These are phyloP conservation scores for Citrullus mucosospermus DNA, from an alignment of 306 rosid species.

Conservation along the genomic window DNA sequence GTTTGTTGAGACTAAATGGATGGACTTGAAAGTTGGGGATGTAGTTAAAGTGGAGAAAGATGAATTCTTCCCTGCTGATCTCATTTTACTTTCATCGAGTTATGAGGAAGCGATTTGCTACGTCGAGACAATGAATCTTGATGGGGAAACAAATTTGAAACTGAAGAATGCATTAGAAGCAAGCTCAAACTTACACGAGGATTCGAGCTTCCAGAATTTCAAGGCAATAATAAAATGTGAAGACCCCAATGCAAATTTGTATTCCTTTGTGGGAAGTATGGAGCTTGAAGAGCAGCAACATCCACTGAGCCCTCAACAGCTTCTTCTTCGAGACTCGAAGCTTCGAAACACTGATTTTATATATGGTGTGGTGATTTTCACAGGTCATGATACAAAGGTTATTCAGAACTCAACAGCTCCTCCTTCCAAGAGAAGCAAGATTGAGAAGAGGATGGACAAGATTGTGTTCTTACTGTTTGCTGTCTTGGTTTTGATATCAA, in stretches of 20 bases:
- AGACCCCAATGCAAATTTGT: conserved; percentile 94
- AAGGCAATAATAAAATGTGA: conserved; percentile 71
- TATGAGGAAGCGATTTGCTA: conserved; percentile 88
- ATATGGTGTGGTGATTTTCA: conserved; percentile 83
- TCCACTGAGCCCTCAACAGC: conserved; percentile 91
- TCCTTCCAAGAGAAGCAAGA: conserved; percentile 92
- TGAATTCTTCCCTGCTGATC: conserved; percentile 93
- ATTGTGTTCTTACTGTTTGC: conserved; percentile 53
- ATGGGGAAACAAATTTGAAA: conserved; percentile 93
- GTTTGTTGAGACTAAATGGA: conserved; percentile 66
- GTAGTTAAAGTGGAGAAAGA: conserved; percentile 84
- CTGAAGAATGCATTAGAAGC: conserved; percentile 66
- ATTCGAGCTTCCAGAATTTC: conserved; percentile 42
- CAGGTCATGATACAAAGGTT: conserved; percentile 92
- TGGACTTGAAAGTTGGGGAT: conserved; percentile 81
- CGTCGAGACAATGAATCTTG: conserved; percentile 90
- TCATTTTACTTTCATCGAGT: conserved; percentile 74
- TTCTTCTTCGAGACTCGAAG: conserved; percentile 92
- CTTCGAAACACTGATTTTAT: conserved; percentile 87
- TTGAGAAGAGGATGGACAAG: conserved; percentile 87
- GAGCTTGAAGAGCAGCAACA: conserved; percentile 45
- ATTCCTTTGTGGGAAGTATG: conserved; percentile 67
- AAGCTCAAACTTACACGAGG: conserved; percentile 64
- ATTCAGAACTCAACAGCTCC: conserved; percentile 90
- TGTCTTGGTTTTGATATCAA: conserved; percentile 49